Percentiles rank a stretch among this genome's conserved stretches.
Evolutionary conservation across 1,284 basidiomycete genomes (phyloP).

Genomic region (Ganoderma sinense): DNA sequence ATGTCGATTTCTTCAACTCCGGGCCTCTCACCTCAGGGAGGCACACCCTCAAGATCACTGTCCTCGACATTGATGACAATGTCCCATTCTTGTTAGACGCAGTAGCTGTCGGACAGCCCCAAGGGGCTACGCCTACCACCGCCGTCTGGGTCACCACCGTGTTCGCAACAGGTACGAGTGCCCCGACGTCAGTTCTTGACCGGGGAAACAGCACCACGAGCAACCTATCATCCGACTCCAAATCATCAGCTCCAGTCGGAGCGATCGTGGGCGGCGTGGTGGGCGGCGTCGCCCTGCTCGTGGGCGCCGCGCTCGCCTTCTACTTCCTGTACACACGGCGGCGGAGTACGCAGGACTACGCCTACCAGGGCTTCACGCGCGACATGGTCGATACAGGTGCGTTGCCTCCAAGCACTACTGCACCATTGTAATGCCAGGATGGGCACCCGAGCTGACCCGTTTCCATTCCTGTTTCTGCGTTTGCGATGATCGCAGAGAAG

Average conservation of each 20-base stretch:
- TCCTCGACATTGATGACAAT: conserved; percentile 16
- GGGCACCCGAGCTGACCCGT: not conserved
- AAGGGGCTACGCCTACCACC: conserved; percentile 4
- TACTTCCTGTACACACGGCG: conserved; percentile 27
- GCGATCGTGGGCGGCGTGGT: conserved; percentile 31
- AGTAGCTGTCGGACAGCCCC: conserved; percentile 14
- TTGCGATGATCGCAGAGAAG: conserved; percentile 17
- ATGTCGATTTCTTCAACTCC: conserved; percentile 29
- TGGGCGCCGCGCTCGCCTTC: conserved; percentile 24
- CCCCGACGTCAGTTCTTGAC: conserved; percentile 3
- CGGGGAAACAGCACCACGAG: not conserved
- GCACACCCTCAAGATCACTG: conserved; percentile 31
- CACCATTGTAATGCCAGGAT: not conserved
- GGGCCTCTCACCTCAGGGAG: conserved; percentile 18
- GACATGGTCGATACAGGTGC: conserved; percentile 21
- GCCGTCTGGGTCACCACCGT: conserved; percentile 28
- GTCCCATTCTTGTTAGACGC: conserved; percentile 24
- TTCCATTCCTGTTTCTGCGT: not conserved
- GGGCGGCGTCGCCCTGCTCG: conserved; percentile 28
- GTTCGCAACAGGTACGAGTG: conserved; percentile 25
- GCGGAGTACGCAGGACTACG: conserved; percentile 17
- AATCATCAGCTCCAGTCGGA: conserved; percentile 17
- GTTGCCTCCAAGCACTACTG: not conserved
- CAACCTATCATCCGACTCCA: not conserved
- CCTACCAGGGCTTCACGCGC: conserved; percentile 18